Evolutionary conservation across 1,284 basidiomycete genomes (phyloP).

Genomic region (Leucoagaricus sp.): DNA sequence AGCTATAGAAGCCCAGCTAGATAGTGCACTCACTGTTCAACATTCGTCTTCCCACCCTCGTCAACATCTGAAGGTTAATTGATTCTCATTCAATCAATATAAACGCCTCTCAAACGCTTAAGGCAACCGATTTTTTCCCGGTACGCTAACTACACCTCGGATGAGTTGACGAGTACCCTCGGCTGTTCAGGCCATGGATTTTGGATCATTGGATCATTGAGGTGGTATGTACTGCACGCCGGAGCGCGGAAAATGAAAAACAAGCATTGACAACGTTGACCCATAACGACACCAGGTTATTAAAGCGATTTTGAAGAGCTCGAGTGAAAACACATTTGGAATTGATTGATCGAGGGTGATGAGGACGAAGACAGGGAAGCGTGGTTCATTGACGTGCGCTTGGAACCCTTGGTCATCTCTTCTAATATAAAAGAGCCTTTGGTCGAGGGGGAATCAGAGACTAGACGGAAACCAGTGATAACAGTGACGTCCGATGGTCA

Average conservation of each 20-base stretch:
- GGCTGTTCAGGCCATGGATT: constrained; percentile 31
- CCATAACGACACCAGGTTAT: constrained; percentile 34
- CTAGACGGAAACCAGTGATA: too few relatives aligned
- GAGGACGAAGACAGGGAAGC: too few relatives aligned
- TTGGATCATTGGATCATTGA: constrained; percentile 14
- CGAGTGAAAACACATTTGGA: constrained; percentile 44
- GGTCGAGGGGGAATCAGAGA: too few relatives aligned
- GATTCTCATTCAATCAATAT: too few relatives aligned
- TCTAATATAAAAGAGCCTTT: too few relatives aligned
- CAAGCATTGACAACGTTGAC: constrained; percentile 46
- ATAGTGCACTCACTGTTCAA: constrained; percentile 39
- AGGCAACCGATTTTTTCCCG: constrained; percentile 28
- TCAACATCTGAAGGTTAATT: constrained; percentile 23
- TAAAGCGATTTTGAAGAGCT: constrained; percentile 38
- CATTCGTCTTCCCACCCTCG: constrained; percentile 41
- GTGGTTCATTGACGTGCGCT: too few relatives aligned
- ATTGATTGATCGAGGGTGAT: too few relatives aligned
- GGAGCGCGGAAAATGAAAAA: constrained; percentile 45
- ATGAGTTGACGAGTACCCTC: constrained; percentile 46
- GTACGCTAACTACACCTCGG: constrained; percentile 38
- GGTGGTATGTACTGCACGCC: too few relatives aligned
- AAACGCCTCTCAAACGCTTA: constrained; percentile 41
- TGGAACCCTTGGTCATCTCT: too few relatives aligned
- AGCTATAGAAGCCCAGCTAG: too few relatives aligned
- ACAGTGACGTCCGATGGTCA: too few relatives aligned